These are phyloP conservation scores for Magnolia changhungtana DNA, from an alignment of 164 flowering plant species.

Conservation along the genomic window DNA sequence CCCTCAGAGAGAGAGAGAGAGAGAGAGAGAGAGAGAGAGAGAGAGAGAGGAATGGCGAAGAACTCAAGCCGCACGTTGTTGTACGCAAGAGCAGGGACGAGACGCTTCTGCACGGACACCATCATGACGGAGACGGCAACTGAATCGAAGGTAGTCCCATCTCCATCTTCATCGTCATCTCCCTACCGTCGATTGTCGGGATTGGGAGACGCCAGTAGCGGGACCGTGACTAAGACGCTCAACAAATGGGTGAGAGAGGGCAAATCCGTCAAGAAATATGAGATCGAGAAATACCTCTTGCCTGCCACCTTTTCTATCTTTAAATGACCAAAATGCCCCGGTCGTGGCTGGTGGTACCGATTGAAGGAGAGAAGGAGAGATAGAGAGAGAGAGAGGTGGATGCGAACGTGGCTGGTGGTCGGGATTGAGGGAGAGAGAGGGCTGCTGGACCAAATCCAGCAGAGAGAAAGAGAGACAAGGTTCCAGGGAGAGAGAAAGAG, in stretches of 20 bases:
- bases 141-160: background rate
- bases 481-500: too few relatives aligned
- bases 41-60: background rate
- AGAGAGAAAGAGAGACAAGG: too few relatives aligned
- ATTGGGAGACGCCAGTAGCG: constrained; percentile 24
- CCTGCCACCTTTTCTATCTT: too few relatives aligned
- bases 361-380: too few relatives aligned
- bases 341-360: too few relatives aligned
- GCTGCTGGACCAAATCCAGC: too few relatives aligned
- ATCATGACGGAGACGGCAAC: background rate
- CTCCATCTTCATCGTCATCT: constrained; percentile 13
- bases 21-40: too few relatives aligned
- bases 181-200: constrained; percentile 43
- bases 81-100: background rate
- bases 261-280: constrained; percentile 16
- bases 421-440: too few relatives aligned
- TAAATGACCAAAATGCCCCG: too few relatives aligned
- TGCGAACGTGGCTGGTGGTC: too few relatives aligned
- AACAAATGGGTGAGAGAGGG: constrained; percentile 46
- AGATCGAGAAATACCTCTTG: too few relatives aligned
- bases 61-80: background rate
- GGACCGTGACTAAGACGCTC: constrained; percentile 31
- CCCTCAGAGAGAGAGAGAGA: background rate
- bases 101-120: constrained; percentile 3
- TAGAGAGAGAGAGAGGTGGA: too few relatives aligned